Evolutionary conservation across 2,329 filamentous ascomycete genomes (phyloP).

Genomic region (Aspergillus pseudotamarii): DNA sequence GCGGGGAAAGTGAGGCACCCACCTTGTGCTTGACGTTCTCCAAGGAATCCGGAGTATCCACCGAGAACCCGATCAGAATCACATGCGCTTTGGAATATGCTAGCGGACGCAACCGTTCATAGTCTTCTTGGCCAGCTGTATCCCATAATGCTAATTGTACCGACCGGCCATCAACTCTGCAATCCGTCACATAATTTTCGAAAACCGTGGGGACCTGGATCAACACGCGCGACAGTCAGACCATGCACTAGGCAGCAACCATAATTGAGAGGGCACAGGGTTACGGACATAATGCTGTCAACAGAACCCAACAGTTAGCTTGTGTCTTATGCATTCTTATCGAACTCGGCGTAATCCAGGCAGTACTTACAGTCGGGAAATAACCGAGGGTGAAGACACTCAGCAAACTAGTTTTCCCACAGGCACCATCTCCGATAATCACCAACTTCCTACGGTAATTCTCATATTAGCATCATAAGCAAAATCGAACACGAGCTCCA

Average conservation of each 20-base stretch:
- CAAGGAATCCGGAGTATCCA: constrained; percentile 92
- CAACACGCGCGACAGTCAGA: constrained; percentile 15
- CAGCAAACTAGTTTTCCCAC: constrained; percentile 94
- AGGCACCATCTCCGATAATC: constrained; percentile 96
- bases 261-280: not conserved
- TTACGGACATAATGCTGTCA: constrained; percentile 49
- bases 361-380: constrained; percentile 83
- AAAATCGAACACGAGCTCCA: not conserved
- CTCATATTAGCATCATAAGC: constrained; percentile 20
- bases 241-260: constrained; percentile 1
- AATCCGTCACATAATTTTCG: constrained; percentile 99
- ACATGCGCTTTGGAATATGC: constrained; percentile 98
- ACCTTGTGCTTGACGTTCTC: constrained; percentile 99
- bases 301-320: constrained; percentile 24
- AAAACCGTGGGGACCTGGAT: constrained; percentile 89
- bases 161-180: constrained; percentile 96
- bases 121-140: constrained; percentile 99
- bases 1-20: constrained; percentile 40
- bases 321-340: not conserved
- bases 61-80: constrained; percentile 91
- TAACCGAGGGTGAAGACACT: constrained; percentile 98
- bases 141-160: constrained; percentile 98
- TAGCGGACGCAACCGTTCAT: constrained; percentile 89
- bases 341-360: not conserved
- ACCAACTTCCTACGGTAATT: constrained; percentile 75